Percentiles rank a stretch among this genome's conserved stretches.
These are phyloP conservation scores for Aphanoascus verrucosus DNA, from an alignment of 2,329 filamentous ascomycete genomes.

Conservation along the genomic window DNA sequence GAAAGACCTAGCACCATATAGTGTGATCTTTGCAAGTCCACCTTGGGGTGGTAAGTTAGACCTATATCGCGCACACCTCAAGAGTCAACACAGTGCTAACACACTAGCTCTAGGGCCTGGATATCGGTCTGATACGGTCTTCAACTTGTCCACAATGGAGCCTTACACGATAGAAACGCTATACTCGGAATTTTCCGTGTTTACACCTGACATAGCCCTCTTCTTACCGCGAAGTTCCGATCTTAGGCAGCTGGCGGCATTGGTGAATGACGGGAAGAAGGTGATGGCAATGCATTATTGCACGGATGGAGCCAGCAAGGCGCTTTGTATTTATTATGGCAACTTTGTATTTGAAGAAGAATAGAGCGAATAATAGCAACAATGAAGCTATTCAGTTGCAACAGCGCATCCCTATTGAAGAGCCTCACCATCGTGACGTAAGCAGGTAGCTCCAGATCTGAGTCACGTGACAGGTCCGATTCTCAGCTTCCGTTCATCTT, in stretches of 20 bases:
- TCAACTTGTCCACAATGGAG: constrained; percentile 75
- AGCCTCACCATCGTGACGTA: neutral
- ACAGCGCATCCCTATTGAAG: neutral
- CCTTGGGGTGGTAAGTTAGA: constrained; percentile 56
- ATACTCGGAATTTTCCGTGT: constrained; percentile 48
- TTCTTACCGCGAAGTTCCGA: constrained; percentile 82
- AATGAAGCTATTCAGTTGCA: neutral
- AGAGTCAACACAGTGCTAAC: neutral
- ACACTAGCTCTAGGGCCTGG: constrained; percentile 42
- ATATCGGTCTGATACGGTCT: constrained; percentile 58
- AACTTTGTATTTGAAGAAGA: constrained; percentile 34
- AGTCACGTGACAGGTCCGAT: neutral
- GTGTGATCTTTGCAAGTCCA: constrained; percentile 59
- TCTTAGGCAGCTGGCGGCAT: constrained; percentile 61
- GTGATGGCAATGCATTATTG: constrained; percentile 81
- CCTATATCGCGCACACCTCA: neutral
- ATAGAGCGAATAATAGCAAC: neutral
- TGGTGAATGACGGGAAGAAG: constrained; percentile 42
- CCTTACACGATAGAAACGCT: constrained; percentile 64
- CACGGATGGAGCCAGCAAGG: constrained; percentile 78
- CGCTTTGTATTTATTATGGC: constrained; percentile 50
- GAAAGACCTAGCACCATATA: constrained; percentile 39
- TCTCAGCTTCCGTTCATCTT: neutral
- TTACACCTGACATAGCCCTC: constrained; percentile 51
- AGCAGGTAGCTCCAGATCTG: neutral